Evolutionary conservation across 129 eudicot species (phyloP).

Genomic region (Flaveria linearis): DNA sequence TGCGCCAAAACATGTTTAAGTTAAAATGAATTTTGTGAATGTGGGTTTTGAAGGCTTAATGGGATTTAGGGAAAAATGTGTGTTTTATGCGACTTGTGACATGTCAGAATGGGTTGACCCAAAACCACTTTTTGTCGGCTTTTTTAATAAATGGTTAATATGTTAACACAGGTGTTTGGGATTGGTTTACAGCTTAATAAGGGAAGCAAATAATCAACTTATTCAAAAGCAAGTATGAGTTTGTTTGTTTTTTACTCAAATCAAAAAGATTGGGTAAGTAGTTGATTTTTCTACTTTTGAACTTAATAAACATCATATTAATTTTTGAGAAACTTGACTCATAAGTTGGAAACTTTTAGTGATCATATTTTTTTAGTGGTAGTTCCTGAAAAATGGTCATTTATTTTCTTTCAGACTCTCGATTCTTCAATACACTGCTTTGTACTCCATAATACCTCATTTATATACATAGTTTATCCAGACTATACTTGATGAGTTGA

Average conservation of each 20-base stretch:
- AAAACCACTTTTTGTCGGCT: too few relatives aligned
- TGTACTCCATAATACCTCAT: not conserved
- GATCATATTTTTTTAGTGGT: not conserved
- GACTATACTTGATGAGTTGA: not conserved
- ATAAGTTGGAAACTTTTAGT: too few relatives aligned
- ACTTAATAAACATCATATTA: not conserved
- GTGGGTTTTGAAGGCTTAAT: not conserved
- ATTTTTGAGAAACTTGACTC: too few relatives aligned
- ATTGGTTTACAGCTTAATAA: too few relatives aligned
- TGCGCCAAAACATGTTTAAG: not conserved
- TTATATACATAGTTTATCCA: not conserved
- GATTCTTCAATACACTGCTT: not conserved
- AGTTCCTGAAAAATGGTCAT: not conserved
- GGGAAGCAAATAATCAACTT: not conserved
- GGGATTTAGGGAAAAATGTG: not conserved
- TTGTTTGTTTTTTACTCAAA: not conserved
- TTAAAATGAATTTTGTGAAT: not conserved
- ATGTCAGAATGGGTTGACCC: too few relatives aligned
- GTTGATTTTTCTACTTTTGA: not conserved
- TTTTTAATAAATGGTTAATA: too few relatives aligned
- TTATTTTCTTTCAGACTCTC: not conserved
- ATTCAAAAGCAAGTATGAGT: not conserved
- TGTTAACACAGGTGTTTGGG: too few relatives aligned
- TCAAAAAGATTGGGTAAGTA: not conserved
- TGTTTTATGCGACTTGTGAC: too few relatives aligned